Evolutionary conservation across 2,329 filamentous ascomycete genomes (phyloP).

Genomic region (Sarocladiaceae sp.): DNA sequence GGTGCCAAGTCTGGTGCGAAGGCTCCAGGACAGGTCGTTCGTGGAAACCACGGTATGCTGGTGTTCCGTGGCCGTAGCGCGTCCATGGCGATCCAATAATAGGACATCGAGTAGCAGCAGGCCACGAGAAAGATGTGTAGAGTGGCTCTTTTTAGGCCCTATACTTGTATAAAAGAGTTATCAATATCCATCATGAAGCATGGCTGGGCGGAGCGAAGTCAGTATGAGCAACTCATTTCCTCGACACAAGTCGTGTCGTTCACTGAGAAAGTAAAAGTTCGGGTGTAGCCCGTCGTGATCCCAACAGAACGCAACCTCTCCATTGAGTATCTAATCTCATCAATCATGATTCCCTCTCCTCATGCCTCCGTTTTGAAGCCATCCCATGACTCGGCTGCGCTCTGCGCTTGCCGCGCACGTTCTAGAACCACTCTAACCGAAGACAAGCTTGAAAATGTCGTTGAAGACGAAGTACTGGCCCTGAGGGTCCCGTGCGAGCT

Average conservation of each 20-base stretch:
- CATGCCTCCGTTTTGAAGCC: slow-evolving; percentile 1
- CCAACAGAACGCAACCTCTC: not conserved
- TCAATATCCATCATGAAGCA: too few relatives aligned
- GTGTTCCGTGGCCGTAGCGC: slow-evolving; percentile 39
- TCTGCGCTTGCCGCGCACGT: not conserved
- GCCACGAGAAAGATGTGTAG: not conserved
- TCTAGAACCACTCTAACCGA: slow-evolving; percentile 37
- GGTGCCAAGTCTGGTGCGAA: slow-evolving; percentile 14
- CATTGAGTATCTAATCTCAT: not conserved
- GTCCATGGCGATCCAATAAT: slow-evolving; percentile 24
- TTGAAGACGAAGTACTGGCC: slow-evolving; percentile 85
- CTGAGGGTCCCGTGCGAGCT: slow-evolving; percentile 61
- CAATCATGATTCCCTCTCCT: not conserved
- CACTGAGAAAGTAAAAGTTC: not conserved
- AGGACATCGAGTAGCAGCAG: not conserved
- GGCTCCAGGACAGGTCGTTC: slow-evolving; percentile 29
- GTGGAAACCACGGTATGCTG: slow-evolving; percentile 43
- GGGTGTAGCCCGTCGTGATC: too few relatives aligned
- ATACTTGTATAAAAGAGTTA: too few relatives aligned
- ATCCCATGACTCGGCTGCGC: not conserved
- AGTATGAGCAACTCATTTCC: too few relatives aligned
- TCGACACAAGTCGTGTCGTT: too few relatives aligned
- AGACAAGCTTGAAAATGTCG: slow-evolving; percentile 90
- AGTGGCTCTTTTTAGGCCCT: too few relatives aligned
- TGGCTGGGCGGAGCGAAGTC: not conserved